phyloP scores from a whole-genome alignment of 2,329 filamentous ascomycete species.

The Sphaerulina vaccinii region DNA sequence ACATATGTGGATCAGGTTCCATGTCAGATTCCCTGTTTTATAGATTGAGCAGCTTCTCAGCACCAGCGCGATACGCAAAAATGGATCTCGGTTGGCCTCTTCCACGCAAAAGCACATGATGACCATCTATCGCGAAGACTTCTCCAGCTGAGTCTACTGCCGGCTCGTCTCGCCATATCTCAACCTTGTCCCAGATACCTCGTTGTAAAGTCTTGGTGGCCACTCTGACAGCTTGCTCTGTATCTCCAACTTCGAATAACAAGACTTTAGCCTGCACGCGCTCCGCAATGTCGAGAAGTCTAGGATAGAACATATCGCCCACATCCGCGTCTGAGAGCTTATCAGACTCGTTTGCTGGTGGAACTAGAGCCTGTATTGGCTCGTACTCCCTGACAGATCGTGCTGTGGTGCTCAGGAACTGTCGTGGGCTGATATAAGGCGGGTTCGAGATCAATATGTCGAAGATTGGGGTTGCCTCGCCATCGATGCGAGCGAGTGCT shows the following conservation, averaged over 20 bases:
- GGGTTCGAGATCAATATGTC: constrained; percentile 83
- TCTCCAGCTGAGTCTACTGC: constrained; percentile 16
- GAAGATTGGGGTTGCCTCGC: constrained; percentile 10
- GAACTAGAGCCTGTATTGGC: constrained; percentile 75
- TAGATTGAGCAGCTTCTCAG: neutral
- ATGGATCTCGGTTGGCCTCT: constrained; percentile 46
- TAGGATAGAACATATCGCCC: constrained; percentile 65
- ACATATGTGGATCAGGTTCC: neutral
- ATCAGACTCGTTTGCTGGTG: constrained; percentile 40
- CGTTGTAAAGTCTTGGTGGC: constrained; percentile 47
- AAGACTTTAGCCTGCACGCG: constrained; percentile 55
- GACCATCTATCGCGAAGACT: constrained; percentile 25
- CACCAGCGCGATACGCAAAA: constrained; percentile 41
- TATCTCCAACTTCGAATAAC: constrained; percentile 70
- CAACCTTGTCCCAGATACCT: constrained; percentile 45
- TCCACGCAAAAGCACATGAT: constrained; percentile 38
- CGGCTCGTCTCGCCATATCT: constrained; percentile 73
- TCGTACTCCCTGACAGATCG: constrained; percentile 80
- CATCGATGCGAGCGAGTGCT: constrained; percentile 16
- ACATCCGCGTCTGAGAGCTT: constrained; percentile 14
- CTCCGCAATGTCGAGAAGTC: constrained; percentile 58
- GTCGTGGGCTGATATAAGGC: constrained; percentile 74
- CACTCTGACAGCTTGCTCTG: constrained; percentile 66
- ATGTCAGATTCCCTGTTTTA: neutral
- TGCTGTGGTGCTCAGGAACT: constrained; percentile 62